A percentile compares a stretch with the other conserved stretches of the same genome.
Conservation (phyloP, 768 basidiomycete genomes). For the Mycena maculata region DNA sequence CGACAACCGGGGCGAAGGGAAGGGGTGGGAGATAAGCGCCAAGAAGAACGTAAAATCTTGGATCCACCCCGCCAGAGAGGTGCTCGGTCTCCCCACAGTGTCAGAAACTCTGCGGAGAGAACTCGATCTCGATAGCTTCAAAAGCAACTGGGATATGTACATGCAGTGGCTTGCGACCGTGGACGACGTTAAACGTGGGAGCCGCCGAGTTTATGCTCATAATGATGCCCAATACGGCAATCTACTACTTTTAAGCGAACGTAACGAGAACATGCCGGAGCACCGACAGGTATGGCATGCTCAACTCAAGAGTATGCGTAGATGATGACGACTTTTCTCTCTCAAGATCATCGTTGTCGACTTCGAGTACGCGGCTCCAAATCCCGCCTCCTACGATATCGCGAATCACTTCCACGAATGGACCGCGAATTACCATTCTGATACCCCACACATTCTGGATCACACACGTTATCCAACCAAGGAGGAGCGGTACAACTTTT, state of each 20-base stretch:
- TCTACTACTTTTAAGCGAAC: constrained; percentile 75
- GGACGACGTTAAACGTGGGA: constrained; percentile 69
- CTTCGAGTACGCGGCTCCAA: constrained; percentile 96
- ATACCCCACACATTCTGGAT: constrained; percentile 75
- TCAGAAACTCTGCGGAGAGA: constrained; percentile 57
- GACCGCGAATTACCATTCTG: constrained; percentile 89
- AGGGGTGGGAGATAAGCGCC: constrained; percentile 67
- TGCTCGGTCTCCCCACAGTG: constrained; percentile 72
- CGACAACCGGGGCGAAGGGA: constrained; percentile 53
- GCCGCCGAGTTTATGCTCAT: constrained; percentile 84
- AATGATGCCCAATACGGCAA: constrained; percentile 99
- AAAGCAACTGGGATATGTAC: constrained; percentile 75
- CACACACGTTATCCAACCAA: constrained; percentile 75
- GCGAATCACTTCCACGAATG: constrained; percentile 98
- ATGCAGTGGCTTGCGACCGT: constrained; percentile 72
- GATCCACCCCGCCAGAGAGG: constrained; percentile 76
- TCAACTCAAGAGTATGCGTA: constrained; percentile 8
- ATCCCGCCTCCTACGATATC: constrained; percentile 94
- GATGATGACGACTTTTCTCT: constrained; percentile 22
- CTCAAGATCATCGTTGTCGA: constrained; percentile 92
- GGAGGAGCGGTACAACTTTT: constrained; percentile 85
- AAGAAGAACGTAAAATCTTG: constrained; percentile 78
- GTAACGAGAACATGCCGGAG: constrained; percentile 67
- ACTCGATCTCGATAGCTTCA: constrained; percentile 75
- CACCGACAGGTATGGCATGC: constrained; percentile 74